These are phyloP conservation scores for Russula dissimulans DNA, from an alignment of 768 basidiomycete genomes.

Conservation along the genomic window DNA sequence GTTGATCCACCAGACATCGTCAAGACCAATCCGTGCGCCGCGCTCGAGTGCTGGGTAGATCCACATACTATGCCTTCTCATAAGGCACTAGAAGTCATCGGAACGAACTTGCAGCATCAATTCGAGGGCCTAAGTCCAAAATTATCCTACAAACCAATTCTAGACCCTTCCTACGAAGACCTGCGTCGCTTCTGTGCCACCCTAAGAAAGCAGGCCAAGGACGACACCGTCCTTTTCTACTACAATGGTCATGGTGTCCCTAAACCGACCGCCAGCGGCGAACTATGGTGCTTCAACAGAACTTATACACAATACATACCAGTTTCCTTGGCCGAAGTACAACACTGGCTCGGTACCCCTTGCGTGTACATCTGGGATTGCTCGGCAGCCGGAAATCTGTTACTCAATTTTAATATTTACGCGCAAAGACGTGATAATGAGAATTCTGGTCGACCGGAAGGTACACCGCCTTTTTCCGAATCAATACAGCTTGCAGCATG, in stretches of 20 bases:
- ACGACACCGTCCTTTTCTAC: slow-evolving; percentile 91
- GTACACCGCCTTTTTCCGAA: slow-evolving; percentile 65
- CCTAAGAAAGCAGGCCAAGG: slow-evolving; percentile 80
- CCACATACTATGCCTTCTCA: slow-evolving; percentile 85
- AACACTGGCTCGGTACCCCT: slow-evolving; percentile 88
- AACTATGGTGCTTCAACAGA: slow-evolving; percentile 98
- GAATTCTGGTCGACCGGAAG: slow-evolving; percentile 47
- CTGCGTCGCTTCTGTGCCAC: slow-evolving; percentile 77
- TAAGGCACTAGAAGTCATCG: slow-evolving; percentile 91
- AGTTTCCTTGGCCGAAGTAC: slow-evolving; percentile 87
- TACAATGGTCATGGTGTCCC: slow-evolving; percentile 99
- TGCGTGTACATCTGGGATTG: slow-evolving; percentile 99
- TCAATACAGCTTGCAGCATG: slow-evolving; percentile 95
- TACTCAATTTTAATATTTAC: slow-evolving; percentile 79
- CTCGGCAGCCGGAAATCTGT: slow-evolving; percentile 90
- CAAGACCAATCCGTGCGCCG: slow-evolving; percentile 94
- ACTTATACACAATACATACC: slow-evolving; percentile 99
- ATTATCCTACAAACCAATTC: slow-evolving; percentile 87
- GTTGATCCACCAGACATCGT: slow-evolving; percentile 96
- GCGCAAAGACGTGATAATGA: slow-evolving; percentile 71
- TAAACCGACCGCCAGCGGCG: slow-evolving; percentile 89
- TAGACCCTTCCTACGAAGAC: slow-evolving; percentile 94
- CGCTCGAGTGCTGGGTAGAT: slow-evolving; percentile 96
- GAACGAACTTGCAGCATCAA: slow-evolving; percentile 86
- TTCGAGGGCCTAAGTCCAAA: slow-evolving; percentile 94